Base-by-base conservation (phyloP, 2,329 filamentous ascomycete species). In the Ophiocordyceps robertsii region DNA sequence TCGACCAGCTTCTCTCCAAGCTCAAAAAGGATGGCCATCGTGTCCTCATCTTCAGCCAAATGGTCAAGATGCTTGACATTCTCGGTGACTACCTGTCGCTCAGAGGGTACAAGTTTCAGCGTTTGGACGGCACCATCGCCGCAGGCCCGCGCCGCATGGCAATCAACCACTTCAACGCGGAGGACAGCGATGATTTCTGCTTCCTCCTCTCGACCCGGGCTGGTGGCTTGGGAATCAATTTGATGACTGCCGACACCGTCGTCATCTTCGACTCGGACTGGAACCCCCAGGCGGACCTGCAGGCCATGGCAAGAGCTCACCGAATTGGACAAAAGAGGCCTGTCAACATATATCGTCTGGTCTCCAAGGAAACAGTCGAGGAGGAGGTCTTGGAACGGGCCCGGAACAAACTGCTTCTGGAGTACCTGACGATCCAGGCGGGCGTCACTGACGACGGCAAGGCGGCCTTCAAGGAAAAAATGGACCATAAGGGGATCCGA, bases 31-130 rank as follows among this genome's bases (percentile, higher is more conserved):
- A 98, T 56, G 87, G 86, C 39, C 92, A 98, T 62, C 85, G 92
- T 43, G 93, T 98, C 12, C 68, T 98, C 48, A 96, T 98, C 50
- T 98, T 98, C 69, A 96, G 90, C 60, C 92, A 98, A 59, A 98
- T 98, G 92, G 93, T 98, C 31, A 93, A 87, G 58, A 96, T 98
- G 84, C 75, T 98, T 19, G 89, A 98, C 56, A 92, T 98, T 42
- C 72, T 98, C 2, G 86, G 87, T 38, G 90, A 98, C 55, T 98
- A 98, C 58, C 77, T 96, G 50, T 84, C 87, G 41, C 75, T 92
- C 42, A 83, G 92, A 48, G 88, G 89, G n/a, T 93, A 96, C 62
- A 81, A 92, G 45, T 96, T 92, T 57, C 93, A 98, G 58, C 78
- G 92, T 16, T 75, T 98, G 8, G 92, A 98, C 58, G 92, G 92